These are phyloP conservation scores for Psidium guajava DNA, from an alignment of 345 rosid genomes.

Conservation along the genomic window DNA sequence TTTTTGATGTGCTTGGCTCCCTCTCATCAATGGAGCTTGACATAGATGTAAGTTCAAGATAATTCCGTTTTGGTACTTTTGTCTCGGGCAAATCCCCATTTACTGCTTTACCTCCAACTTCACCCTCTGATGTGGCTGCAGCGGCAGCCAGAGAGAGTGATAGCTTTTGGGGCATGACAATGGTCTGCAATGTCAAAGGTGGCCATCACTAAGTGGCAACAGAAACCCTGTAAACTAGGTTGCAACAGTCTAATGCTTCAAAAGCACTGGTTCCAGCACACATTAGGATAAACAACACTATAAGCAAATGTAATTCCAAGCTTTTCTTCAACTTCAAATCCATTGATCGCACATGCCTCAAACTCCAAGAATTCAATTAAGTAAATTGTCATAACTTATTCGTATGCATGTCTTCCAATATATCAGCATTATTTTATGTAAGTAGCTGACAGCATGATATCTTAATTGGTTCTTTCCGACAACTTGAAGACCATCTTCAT, in stretches of 20 bases:
- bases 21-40: slow-evolving; percentile 7
- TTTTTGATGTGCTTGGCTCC: slow-evolving; percentile 56
- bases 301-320: not conserved
- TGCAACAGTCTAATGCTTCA: not conserved
- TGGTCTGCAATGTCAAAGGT: not conserved
- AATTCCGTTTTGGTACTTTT: slow-evolving; percentile 3
- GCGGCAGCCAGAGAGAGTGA: not conserved
- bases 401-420: not conserved
- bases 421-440: not conserved
- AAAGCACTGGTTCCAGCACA: not conserved
- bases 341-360: not conserved
- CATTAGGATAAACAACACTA: not conserved
- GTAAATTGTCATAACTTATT: not conserved
- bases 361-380: not conserved
- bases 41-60: not conserved
- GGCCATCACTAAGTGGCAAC: not conserved
- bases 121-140: not conserved
- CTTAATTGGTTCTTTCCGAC: not conserved
- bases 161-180: not conserved
- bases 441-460: not conserved
- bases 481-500: not conserved
- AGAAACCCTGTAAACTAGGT: not conserved
- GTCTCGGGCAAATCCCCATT: slow-evolving; percentile 37
- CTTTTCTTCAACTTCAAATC: not conserved
- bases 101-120: not conserved